phyloP scores from a whole-genome alignment of 805 yeast genomes.

The Cyberlindnera japonica region DNA sequence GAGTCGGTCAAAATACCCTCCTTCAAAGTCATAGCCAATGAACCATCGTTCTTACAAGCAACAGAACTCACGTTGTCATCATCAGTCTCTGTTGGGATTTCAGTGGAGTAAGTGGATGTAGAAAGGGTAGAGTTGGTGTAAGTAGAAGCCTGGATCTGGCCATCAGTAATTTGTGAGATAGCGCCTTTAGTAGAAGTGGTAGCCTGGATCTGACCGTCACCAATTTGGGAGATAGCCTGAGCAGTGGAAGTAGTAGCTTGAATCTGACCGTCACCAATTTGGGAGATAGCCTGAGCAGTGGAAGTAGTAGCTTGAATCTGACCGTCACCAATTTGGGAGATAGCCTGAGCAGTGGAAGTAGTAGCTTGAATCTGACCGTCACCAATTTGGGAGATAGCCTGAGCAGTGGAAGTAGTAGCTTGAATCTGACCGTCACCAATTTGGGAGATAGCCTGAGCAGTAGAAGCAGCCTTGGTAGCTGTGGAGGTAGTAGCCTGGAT shows the following conservation, averaged over 20 bases:
- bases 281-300: slow-evolving; percentile 15
- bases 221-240: slow-evolving; percentile 37
- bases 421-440: slow-evolving; percentile 45
- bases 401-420: slow-evolving; percentile 27
- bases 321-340: slow-evolving; percentile 44
- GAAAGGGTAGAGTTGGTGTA: slow-evolving; percentile 6
- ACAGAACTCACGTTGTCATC: slow-evolving; percentile 13
- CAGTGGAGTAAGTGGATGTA: slow-evolving; percentile 7
- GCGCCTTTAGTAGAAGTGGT: too few relatives aligned
- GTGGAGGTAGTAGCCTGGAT: slow-evolving; percentile 44
- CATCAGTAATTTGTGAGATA: too few relatives aligned
- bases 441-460: slow-evolving; percentile 37
- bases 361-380: slow-evolving; percentile 62
- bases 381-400: slow-evolving; percentile 17
- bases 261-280: slow-evolving; percentile 38
- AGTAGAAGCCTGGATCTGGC: too few relatives aligned
- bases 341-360: slow-evolving; percentile 31
- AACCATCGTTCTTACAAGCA: slow-evolving; percentile 44
- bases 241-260: slow-evolving; percentile 33
- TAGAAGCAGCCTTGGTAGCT: slow-evolving; percentile 28
- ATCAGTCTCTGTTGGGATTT: too few relatives aligned
- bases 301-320: slow-evolving; percentile 35
- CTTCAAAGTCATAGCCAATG: slow-evolving; percentile 54
- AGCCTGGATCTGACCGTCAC: slow-evolving; percentile 42
- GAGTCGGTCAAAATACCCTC: slow-evolving; percentile 52